Conservation (phyloP, 345 rosid genomes). For the Aegle marmelos region DNA sequence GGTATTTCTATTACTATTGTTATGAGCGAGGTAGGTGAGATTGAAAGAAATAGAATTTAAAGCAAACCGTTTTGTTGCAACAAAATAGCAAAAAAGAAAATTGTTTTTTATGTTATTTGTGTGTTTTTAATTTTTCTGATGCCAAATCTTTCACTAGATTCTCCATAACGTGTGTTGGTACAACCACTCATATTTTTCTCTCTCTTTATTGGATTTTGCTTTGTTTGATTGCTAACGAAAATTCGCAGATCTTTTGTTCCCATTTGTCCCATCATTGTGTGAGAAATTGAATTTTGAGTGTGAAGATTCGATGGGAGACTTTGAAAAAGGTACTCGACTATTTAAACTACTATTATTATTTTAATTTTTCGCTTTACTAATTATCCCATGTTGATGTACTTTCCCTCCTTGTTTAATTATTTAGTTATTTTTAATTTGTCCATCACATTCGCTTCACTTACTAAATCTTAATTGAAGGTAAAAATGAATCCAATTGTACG, state of each 20-base stretch:
- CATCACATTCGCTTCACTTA: too few species aligned
- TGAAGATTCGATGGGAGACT: slow-evolving; percentile 3
- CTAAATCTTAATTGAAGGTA: too few species aligned
- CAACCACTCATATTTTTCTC: slow-evolving; percentile 28
- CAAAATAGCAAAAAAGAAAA: not conserved
- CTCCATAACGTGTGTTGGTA: slow-evolving; percentile 27
- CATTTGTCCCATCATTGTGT: slow-evolving; percentile 17
- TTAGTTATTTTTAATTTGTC: too few species aligned
- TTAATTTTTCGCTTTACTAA: too few species aligned
- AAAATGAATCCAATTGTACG: too few species aligned
- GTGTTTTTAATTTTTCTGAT: not conserved
- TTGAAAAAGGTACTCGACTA: slow-evolving; percentile 11
- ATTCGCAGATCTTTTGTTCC: slow-evolving; percentile 29
- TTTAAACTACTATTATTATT: not conserved
- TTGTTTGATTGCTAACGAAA: slow-evolving; percentile 45
- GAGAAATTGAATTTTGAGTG: not conserved
- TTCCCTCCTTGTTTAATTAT: too few species aligned
- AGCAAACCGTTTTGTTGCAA: not conserved
- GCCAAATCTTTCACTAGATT: slow-evolving; percentile 33
- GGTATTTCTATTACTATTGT: not conserved
- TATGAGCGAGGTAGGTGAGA: not conserved
- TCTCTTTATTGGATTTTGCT: slow-evolving; percentile 18
- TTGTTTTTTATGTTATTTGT: not conserved
- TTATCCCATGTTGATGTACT: too few species aligned
- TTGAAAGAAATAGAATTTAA: not conserved